Conservation (phyloP, 805 yeast genomes). For the Lipomyces spencermartinsiae region DNA sequence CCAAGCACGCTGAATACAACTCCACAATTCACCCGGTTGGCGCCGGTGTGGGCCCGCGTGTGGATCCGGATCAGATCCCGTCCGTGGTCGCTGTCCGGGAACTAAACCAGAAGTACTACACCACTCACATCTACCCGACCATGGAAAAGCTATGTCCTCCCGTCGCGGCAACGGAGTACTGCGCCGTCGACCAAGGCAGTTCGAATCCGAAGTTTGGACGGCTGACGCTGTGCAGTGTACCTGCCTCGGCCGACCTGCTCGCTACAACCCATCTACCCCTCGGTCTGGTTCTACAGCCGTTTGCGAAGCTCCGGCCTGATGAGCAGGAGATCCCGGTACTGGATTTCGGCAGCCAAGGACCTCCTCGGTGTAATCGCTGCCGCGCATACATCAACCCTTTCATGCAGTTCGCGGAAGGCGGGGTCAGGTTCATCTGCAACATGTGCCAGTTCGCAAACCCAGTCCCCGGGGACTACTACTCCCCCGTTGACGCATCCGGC, state of each 20-base stretch:
- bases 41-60: conserved; percentile 26
- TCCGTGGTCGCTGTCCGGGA: conserved; percentile 50
- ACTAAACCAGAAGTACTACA: conserved; percentile 45
- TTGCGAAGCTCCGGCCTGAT: conserved; percentile 63
- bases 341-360: conserved; percentile 66
- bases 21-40: conserved; percentile 24
- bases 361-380: conserved; percentile 91
- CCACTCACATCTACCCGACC: conserved; percentile 62
- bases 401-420: conserved; percentile 66
- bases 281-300: conserved; percentile 82
- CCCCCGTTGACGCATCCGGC: conserved; percentile 66
- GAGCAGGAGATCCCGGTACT: conserved; percentile 69
- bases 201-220: conserved; percentile 82
- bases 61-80: conserved; percentile 43
- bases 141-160: conserved; percentile 85
- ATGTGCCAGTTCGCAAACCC: conserved; percentile 79
- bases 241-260: conserved; percentile 72
- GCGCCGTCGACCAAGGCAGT: conserved; percentile 79
- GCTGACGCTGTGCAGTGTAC: conserved; percentile 81
- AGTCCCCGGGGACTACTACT: conserved; percentile 69
- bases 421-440: conserved; percentile 77
- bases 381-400: conserved; percentile 88
- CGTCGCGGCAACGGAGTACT: conserved; percentile 71
- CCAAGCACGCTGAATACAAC: conserved; percentile 19
- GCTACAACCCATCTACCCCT: conserved; percentile 76